Evolutionary conservation across 2,329 filamentous ascomycete species (phyloP).

Genomic region (Pseudogymnoascus sp.): DNA sequence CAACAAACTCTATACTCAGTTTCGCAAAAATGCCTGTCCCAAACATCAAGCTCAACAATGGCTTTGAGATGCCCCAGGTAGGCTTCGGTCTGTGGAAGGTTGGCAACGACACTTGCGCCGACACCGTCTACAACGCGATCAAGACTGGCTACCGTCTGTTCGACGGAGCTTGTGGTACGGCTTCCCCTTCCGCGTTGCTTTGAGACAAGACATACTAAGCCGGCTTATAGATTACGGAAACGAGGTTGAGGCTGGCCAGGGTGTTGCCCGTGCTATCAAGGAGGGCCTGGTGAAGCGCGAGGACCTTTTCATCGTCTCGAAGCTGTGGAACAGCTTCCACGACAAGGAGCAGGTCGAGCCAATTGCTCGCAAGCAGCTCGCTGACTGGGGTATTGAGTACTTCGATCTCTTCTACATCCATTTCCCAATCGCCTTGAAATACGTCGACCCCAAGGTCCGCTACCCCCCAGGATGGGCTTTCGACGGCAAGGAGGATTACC

Average conservation of each 20-base stretch:
- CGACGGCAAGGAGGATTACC: conserved; percentile 53
- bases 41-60: conserved; percentile 38
- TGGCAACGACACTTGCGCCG: conserved; percentile 51
- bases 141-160: conserved; percentile 53
- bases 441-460: conserved; percentile 68
- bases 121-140: conserved; percentile 59
- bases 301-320: conserved; percentile 87
- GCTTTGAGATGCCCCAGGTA: conserved; percentile 49
- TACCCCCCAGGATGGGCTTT: conserved; percentile 75
- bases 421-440: conserved; percentile 81
- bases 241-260: conserved; percentile 68
- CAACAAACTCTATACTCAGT: not conserved
- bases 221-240: conserved; percentile 64
- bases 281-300: conserved; percentile 74
- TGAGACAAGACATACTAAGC: conserved; percentile 1
- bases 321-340: conserved; percentile 92
- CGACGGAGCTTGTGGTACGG: conserved; percentile 49
- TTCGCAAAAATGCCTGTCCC: conserved; percentile 25
- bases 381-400: conserved; percentile 79
- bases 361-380: conserved; percentile 67
- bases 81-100: conserved; percentile 66
- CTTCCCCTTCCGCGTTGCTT: not conserved
- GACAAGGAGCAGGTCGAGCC: conserved; percentile 67
- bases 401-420: conserved; percentile 87
- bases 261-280: conserved; percentile 69